Conservation (phyloP, 2,329 filamentous ascomycete species). For the Fusarium palustre region DNA sequence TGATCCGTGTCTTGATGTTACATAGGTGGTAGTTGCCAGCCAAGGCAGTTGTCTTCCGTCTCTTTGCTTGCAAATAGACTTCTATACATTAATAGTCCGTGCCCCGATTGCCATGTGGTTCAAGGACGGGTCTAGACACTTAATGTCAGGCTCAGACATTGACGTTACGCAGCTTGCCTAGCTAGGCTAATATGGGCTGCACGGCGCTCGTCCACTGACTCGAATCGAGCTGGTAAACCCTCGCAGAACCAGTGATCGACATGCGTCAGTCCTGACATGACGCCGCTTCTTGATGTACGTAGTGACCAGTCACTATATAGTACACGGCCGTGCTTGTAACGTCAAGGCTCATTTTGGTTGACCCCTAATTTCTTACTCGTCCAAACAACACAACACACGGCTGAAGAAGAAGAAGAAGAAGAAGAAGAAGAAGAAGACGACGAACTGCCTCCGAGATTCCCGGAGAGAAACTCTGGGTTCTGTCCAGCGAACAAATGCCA, state of each 20-base stretch:
- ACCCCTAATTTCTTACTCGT: background rate
- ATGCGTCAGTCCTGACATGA: slow-evolving; percentile 5
- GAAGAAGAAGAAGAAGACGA: background rate
- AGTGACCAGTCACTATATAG: background rate
- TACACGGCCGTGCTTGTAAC: background rate
- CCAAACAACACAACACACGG: background rate
- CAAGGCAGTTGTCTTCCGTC: background rate
- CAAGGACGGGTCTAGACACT: slow-evolving; percentile 1
- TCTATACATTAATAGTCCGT: slow-evolving; percentile 4
- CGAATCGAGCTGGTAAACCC: slow-evolving; percentile 3
- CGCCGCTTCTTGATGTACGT: background rate
- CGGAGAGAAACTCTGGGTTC: slow-evolving; percentile 4
- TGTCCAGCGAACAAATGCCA: slow-evolving; percentile 9
- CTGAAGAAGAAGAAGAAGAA: background rate
- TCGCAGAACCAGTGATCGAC: slow-evolving; percentile 10
- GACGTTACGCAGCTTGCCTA: background rate
- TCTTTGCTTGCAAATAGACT: background rate
- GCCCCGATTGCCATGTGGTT: slow-evolving; percentile 2
- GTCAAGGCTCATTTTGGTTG: background rate
- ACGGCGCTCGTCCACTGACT: slow-evolving; percentile 12
- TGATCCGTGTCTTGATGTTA: background rate
- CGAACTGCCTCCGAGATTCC: background rate
- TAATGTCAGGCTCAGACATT: background rate
- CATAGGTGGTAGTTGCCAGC: background rate
- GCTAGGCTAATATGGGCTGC: slow-evolving; percentile 13